Evolutionary conservation across 495 filamentous ascomycete genomes (phyloP).

Genomic region (Tuber indicum): DNA sequence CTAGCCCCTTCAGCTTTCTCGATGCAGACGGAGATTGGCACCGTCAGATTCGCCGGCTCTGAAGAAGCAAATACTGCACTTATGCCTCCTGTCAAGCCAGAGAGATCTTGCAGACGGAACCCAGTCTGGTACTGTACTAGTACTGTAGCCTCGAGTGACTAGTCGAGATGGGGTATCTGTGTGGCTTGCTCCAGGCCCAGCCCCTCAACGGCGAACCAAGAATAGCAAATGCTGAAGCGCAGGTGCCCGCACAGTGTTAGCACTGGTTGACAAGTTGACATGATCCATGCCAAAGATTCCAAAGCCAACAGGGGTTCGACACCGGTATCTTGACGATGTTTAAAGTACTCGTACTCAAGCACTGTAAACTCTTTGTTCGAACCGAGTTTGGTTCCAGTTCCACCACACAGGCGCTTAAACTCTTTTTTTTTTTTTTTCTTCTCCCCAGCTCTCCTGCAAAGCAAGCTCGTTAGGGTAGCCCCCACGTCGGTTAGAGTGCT

Average conservation of each 20-base stretch:
- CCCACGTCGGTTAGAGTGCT: neutral
- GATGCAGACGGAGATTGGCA: neutral
- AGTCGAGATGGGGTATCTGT: neutral
- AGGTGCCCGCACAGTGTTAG: neutral
- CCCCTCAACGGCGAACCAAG: neutral
- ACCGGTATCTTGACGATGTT: neutral
- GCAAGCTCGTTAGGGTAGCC: neutral
- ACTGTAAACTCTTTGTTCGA: neutral
- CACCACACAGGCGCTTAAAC: neutral
- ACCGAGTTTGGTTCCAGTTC: neutral
- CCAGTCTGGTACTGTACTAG: neutral
- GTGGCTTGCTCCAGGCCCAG: neutral
- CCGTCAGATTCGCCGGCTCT: neutral
- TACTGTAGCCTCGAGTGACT: too few relatives aligned
- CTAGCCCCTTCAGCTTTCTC: neutral
- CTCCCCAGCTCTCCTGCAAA: neutral
- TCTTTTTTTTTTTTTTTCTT: neutral
- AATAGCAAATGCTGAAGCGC: neutral
- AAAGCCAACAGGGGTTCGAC: neutral
- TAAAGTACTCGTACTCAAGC: neutral
- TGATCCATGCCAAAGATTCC: neutral
- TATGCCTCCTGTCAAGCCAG: neutral
- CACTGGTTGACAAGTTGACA: neutral
- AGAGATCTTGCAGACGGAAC: neutral
- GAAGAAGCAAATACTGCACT: constrained; percentile 5